Evolutionary conservation across 129 eudicot species (phyloP), one percentile per base, ranked within the genome.

Genomic region (Smallanthus sonchifolius): DNA sequence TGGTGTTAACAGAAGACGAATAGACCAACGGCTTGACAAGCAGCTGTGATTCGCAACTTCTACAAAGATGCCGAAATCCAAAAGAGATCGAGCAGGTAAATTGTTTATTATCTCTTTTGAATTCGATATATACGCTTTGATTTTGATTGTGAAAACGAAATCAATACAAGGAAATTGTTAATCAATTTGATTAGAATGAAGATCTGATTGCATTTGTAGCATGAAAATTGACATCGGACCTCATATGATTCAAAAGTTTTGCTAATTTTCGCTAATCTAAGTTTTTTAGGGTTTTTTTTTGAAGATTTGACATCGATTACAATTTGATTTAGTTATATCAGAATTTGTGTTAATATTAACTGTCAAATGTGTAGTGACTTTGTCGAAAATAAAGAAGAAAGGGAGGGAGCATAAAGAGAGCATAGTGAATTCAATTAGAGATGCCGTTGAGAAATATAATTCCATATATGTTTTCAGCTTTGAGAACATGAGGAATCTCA

Each of bases 381-480:
- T 91, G 32, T 95, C 99, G 8, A 90, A 95, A 87, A 95, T 97
- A 40, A 95, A 95, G 92, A 95, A 95, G 92, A 95, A 95, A 75
- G 99, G 99, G 17, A 91, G 87, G 54, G 97, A 86, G 74, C 99
- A 91, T 17, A 95, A 95, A 75, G 99, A 95, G 81, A 77, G 28
- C 17, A 88, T 95, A 8, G 93, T 95, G 38, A 91, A 45, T 43
- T 62, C 92, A 14, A 95, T 95, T 34, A 80, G 99, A 14, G 94
- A 91, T 11, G 89, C 97, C 0, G 91, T 77, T 10, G 99, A 95
- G 56, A 72, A 83, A 9, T 95, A 91, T 49, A 83, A 63, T 30
- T 88, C 99, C 1, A 82, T 70, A 10, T 95, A 85, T 61, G 97
- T 95, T 76, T 91, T 95, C 30, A 84, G 82, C 59, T 91, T 85